Base-by-base conservation (phyloP, 2,329 filamentous ascomycete genomes). In the Aspergillus ibericus region DNA sequence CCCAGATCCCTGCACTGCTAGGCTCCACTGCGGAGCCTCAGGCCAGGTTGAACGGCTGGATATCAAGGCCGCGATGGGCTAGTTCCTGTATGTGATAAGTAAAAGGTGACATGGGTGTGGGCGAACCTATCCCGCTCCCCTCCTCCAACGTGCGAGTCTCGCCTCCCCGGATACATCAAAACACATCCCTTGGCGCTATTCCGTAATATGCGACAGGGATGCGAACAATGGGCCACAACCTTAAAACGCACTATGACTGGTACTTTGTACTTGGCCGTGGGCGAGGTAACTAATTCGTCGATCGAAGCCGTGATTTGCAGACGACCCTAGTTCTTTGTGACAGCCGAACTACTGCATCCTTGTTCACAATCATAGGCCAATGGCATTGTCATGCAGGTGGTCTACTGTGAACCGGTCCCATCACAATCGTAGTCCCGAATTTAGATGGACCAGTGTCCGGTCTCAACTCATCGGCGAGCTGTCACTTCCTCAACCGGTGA, bases 21-120 rank as follows among this genome's bases (percentile, higher is more conserved):
- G 18, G 32, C 48, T 42, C 54, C 56, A 62, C 59, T 56, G 40
- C 40, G 59, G 56, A 42, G 54, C 47, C 46, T 53, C 51, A 53
- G 51, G 38, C 51, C 51, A 42, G 38, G 20, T 53, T 27, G 51
- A 53, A 53, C 51, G 51, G 51, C 51, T 53, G 36, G 44, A 40
- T 42, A 44, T 38, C 51, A 53, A 53, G 51, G 51, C 29, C 12
- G 36, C 25, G 36, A 29, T 12, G 27, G 40, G 18, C 25, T 44
- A 32, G 16, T 40, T 22, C 36, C n/a, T 29, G 36, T 36, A 34
- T 18, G 40, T 40, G 22, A 20, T 10, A 18, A 20, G 22, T 20
- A 53, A 16, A n/a, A 20, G 29, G 44, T 25, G 29, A 20, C 36
- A 44, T 53, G 36, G 25, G 13, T 32, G 16, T 22, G 44, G 15